Evolutionary conservation across 108 stramenopile species (phyloP), one percentile per base, ranked within the genome.

Genomic region (Skeletonema potamos): DNA sequence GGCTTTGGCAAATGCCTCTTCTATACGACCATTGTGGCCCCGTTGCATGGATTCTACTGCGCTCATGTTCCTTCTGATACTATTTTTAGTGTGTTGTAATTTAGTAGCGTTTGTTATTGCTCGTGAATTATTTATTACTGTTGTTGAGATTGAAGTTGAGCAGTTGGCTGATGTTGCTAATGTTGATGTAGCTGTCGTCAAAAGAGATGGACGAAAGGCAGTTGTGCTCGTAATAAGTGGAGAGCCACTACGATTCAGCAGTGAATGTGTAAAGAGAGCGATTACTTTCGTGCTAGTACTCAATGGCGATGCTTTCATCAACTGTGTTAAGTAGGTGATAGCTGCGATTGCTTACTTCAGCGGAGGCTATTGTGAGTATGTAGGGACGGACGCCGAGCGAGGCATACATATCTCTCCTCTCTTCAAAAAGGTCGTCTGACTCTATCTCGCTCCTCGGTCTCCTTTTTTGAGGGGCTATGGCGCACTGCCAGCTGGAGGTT

Each of bases 1-100:
- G 62, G 89, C 87, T 8, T 81, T 37, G n/a, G 80, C 88, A 81
- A 96, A 96, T 28, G 91, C 90, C 58, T 84, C 81, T 63, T 94
- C 93, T 69, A 94, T 86, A 33, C 93, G 86, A 69, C 90, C 91
- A 36, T 79, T 85, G 60, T 87, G 59, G 44, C 90, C 90, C 20
- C 88, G 86, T 68, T 76, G 65, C 86, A 89, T 85, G 46, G 83
- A 70, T 33, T 79, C 77, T 6, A 85, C 71, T 64, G 28, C 43
- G 24, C 48, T 36, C 30, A 51, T 51, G 0, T 41, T 41, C n/a
- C 39, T 41, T 12, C n/a, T 41, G 39, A 22, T 51, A 24, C 5
- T 51, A 51, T 51, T 51, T 8, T 4, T 51, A 51, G 6, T n/a
- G 2, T 24, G 20, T 9, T 51, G 6, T 51, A 51, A 22, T 24